Evolutionary conservation across 305 asterid genomes (phyloP).

Genomic region (Fraxinus sp.): DNA sequence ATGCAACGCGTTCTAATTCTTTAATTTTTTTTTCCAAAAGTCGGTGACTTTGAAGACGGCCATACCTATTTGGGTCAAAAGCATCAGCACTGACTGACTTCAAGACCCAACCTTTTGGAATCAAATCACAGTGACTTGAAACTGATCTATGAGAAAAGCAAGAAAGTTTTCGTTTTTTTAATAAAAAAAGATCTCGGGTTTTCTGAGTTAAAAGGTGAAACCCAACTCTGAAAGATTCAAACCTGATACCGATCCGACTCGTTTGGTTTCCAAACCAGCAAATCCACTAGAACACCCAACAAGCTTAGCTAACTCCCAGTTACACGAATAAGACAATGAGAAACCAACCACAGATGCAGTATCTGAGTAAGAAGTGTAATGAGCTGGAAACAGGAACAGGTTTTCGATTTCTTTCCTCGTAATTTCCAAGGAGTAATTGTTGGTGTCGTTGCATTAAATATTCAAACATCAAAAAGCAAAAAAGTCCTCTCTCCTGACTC

Average conservation of each 20-base stretch:
- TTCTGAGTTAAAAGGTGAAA: background rate
- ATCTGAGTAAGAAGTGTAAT: slow-evolving; percentile 2
- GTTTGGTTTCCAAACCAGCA: background rate
- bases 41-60: slow-evolving; percentile 21
- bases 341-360: background rate
- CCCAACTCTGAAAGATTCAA: background rate
- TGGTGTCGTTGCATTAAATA: background rate
- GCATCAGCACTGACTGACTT: slow-evolving; percentile 3
- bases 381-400: slow-evolving; percentile 18
- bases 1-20: slow-evolving; percentile 15
- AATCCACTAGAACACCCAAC: background rate
- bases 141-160: slow-evolving; percentile 9
- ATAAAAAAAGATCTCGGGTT: background rate
- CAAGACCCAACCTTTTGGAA: slow-evolving; percentile 9
- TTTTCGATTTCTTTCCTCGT: slow-evolving; percentile 5
- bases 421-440: background rate
- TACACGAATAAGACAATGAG: background rate
- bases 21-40: slow-evolving; percentile 16
- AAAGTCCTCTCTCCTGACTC: background rate
- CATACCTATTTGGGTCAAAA: background rate
- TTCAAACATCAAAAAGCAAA: background rate
- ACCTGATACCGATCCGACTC: background rate
- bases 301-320: background rate
- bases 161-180: background rate
- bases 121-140: background rate